A percentile compares a stretch with the other conserved stretches of the same genome.
These are phyloP conservation scores for Penicillium coprophilum DNA, from an alignment of 495 filamentous ascomycete species.

Conservation along the genomic window DNA sequence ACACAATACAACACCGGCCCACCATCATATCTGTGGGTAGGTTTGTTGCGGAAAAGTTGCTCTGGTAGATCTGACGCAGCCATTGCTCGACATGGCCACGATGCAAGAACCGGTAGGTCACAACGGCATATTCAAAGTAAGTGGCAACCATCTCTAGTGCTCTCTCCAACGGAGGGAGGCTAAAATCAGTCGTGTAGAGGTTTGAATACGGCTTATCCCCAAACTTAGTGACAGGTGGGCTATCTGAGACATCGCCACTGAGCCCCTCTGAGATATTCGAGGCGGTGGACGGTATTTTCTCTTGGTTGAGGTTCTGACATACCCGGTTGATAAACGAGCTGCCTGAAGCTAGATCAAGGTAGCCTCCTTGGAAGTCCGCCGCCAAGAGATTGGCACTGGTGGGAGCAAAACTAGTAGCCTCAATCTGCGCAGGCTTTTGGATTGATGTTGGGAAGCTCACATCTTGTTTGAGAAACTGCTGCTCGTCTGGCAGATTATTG, in stretches of 20 bases:
- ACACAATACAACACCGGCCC: neutral
- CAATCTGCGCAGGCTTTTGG: neutral
- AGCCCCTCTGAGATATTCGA: neutral
- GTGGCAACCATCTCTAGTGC: neutral
- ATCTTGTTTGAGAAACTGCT: neutral
- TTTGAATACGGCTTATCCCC: slow-evolving; percentile 3
- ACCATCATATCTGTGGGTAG: slow-evolving; percentile 1
- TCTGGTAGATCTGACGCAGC: slow-evolving; percentile 4
- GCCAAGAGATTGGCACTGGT: slow-evolving; percentile 3
- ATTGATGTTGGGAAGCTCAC: neutral
- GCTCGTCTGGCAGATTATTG: neutral
- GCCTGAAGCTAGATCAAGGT: slow-evolving; percentile 1
- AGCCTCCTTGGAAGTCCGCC: neutral
- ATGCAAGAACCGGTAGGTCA: slow-evolving; percentile 4
- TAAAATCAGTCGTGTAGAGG: slow-evolving; percentile 1
- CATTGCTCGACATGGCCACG: slow-evolving; percentile 1
- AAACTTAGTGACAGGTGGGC: neutral
- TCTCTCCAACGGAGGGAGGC: slow-evolving; percentile 1
- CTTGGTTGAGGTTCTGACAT: slow-evolving; percentile 4
- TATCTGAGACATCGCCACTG: neutral
- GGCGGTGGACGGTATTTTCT: neutral
- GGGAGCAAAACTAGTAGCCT: neutral
- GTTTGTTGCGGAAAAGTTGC: neutral
- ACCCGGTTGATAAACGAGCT: slow-evolving; percentile 1
- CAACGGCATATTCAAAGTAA: slow-evolving; percentile 2